These are phyloP conservation scores for Durio zibethinus DNA, from an alignment of 345 rosid genomes.

Conservation along the genomic window DNA sequence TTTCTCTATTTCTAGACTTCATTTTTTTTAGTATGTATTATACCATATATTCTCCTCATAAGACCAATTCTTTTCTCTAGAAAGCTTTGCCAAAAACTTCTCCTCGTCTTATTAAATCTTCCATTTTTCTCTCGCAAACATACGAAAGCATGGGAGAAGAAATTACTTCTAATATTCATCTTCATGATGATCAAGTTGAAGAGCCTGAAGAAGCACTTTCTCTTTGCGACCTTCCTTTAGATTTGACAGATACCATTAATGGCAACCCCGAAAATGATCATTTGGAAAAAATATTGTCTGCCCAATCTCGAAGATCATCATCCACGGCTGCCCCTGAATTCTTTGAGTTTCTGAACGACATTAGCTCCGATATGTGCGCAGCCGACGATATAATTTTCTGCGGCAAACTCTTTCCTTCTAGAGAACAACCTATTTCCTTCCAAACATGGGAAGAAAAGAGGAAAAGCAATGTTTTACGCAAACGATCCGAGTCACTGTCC, in stretches of 20 bases:
- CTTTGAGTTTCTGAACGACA: slow-evolving; percentile 52
- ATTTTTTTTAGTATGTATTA: too few relatives aligned
- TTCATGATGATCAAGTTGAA: background rate
- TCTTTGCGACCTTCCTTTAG: slow-evolving; percentile 48
- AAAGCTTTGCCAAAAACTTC: background rate
- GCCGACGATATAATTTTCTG: slow-evolving; percentile 71
- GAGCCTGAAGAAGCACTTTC: slow-evolving; percentile 42
- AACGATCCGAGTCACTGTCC: slow-evolving; percentile 58
- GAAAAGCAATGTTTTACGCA: slow-evolving; percentile 14
- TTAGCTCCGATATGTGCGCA: slow-evolving; percentile 47
- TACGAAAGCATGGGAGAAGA: background rate
- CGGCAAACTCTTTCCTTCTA: slow-evolving; percentile 64
- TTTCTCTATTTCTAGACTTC: background rate
- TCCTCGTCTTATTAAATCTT: background rate
- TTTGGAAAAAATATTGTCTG: background rate
- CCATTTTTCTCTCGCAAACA: background rate
- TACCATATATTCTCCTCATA: background rate
- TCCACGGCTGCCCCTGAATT: slow-evolving; percentile 33
- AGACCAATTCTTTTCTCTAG: background rate
- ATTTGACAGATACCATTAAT: background rate
- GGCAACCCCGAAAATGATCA: background rate
- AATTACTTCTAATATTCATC: too few relatives aligned
- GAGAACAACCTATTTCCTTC: slow-evolving; percentile 19
- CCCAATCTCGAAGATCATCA: slow-evolving; percentile 14
- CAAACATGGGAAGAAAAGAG: slow-evolving; percentile 1